A percentile compares a stretch with the other conserved stretches of the same genome.
Evolutionary conservation across 2,329 filamentous ascomycete genomes (phyloP).

Genomic region (Sclerotinia borealis): DNA sequence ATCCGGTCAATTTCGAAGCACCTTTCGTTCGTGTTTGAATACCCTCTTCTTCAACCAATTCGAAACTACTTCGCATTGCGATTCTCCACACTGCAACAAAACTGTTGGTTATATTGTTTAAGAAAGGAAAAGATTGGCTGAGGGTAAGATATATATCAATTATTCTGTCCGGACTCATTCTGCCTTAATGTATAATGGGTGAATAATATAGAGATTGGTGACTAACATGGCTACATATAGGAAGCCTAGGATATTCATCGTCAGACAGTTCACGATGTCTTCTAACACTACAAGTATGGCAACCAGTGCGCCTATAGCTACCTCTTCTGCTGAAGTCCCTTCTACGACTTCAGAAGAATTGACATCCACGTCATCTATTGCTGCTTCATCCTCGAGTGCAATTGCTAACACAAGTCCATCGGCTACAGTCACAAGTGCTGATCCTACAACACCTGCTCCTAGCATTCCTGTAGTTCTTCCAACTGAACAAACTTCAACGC

Average conservation of each 20-base stretch:
- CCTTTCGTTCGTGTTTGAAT: conserved; percentile 11
- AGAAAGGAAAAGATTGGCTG: conserved; percentile 2
- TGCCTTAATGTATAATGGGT: background rate
- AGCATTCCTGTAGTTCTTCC: conserved; percentile 7
- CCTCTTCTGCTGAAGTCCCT: conserved; percentile 13
- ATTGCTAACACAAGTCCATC: conserved; percentile 28
- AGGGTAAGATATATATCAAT: conserved; percentile 3
- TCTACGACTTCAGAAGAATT: conserved; percentile 16
- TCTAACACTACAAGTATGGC: conserved; percentile 28
- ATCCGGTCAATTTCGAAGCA: conserved; percentile 11
- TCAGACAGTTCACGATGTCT: conserved; percentile 26
- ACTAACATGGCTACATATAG: conserved; percentile 24
- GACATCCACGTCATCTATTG: background rate
- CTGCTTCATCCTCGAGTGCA: conserved; percentile 20
- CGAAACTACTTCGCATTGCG: conserved; percentile 15
- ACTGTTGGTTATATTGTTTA: background rate
- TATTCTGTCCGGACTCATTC: background rate
- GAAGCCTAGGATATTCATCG: conserved; percentile 16
- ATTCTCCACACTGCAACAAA: background rate
- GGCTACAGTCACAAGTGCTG: conserved; percentile 18
- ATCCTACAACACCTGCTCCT: background rate
- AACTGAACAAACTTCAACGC: conserved; percentile 11
- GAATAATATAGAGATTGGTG: background rate
- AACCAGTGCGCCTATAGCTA: conserved; percentile 14
- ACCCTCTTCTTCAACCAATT: conserved; percentile 18